Percentiles rank a stretch among this genome's conserved stretches.
Evolutionary conservation across 1,284 basidiomycete genomes (phyloP).

Genomic region (Ganoderma sp.): DNA sequence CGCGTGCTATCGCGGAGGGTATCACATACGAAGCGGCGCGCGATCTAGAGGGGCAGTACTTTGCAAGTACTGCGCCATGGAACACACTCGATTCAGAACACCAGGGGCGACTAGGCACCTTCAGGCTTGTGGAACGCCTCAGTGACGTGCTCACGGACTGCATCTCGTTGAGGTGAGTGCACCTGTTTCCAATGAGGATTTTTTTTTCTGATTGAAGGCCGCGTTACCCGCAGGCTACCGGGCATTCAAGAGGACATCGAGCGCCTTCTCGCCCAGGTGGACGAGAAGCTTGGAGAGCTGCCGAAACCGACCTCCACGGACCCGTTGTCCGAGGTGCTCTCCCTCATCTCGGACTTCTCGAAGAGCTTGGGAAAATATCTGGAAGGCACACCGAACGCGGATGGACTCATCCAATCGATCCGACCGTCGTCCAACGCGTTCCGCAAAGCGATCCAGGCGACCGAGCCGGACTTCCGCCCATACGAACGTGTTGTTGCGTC

Average conservation of each 20-base stretch:
- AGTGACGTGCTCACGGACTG: constrained; percentile 43
- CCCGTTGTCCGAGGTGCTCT: constrained; percentile 59
- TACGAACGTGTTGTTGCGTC: constrained; percentile 24
- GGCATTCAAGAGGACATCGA: constrained; percentile 59
- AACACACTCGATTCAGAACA: constrained; percentile 53
- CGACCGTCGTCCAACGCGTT: constrained; percentile 56
- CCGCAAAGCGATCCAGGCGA: constrained; percentile 51
- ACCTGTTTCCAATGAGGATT: not conserved
- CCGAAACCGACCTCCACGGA: constrained; percentile 61
- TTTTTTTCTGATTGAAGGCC: not conserved
- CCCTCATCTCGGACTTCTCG: constrained; percentile 53
- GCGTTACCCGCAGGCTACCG: constrained; percentile 59
- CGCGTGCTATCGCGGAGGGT: constrained; percentile 56
- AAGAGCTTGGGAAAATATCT: constrained; percentile 52
- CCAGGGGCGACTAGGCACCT: constrained; percentile 59
- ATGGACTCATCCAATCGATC: constrained; percentile 61
- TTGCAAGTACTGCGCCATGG: constrained; percentile 64
- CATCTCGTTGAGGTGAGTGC: constrained; percentile 49
- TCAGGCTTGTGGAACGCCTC: constrained; percentile 52
- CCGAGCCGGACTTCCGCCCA: constrained; percentile 57
- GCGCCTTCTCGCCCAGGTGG: constrained; percentile 49
- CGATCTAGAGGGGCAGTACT: constrained; percentile 68
- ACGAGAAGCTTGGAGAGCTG: constrained; percentile 45
- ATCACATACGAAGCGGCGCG: constrained; percentile 68
- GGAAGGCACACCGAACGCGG: constrained; percentile 54